A percentile compares a stretch with the other conserved stretches of the same genome.
Evolutionary conservation across 306 rosid species (phyloP).

Genomic region (Erythrophleum fordii): DNA sequence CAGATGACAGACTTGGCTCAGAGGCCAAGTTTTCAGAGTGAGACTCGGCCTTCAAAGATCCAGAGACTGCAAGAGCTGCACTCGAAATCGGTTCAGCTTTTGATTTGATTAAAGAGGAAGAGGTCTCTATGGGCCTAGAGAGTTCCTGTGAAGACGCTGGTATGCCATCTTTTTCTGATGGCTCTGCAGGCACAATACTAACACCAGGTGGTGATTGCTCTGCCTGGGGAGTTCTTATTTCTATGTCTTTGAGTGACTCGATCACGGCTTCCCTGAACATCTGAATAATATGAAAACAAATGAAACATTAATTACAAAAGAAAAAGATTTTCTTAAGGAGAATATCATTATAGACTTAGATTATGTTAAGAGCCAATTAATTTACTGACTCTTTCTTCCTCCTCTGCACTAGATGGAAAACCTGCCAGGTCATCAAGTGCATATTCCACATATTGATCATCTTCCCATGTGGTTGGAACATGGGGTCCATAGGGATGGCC

Average conservation of each 20-base stretch:
- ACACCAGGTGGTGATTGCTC: slow-evolving; percentile 43
- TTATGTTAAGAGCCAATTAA: slow-evolving; percentile 14
- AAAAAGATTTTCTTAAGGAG: neutral
- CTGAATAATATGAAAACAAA: slow-evolving; percentile 49
- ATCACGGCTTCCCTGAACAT: slow-evolving; percentile 84
- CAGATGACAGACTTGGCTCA: slow-evolving; percentile 38
- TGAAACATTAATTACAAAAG: slow-evolving; percentile 3
- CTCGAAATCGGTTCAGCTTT: slow-evolving; percentile 48
- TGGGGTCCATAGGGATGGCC: slow-evolving; percentile 65
- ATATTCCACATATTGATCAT: slow-evolving; percentile 87
- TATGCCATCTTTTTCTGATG: slow-evolving; percentile 40
- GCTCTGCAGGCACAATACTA: slow-evolving; percentile 38
- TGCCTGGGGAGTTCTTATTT: slow-evolving; percentile 47
- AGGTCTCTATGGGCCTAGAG: slow-evolving; percentile 37
- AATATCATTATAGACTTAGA: slow-evolving; percentile 16
- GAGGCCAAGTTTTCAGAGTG: slow-evolving; percentile 42
- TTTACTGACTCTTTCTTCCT: slow-evolving; percentile 83
- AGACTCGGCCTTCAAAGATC: slow-evolving; percentile 46
- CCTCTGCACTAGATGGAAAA: slow-evolving; percentile 65
- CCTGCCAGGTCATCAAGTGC: slow-evolving; percentile 77
- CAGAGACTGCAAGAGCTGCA: slow-evolving; percentile 32
- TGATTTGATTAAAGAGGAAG: slow-evolving; percentile 38
- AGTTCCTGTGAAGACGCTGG: slow-evolving; percentile 44
- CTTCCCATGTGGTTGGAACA: slow-evolving; percentile 65
- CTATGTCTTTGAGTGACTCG: slow-evolving; percentile 64